phyloP scores from a whole-genome alignment of 225 moss, liverwort and hornwort species.

The Sphagnum contortum region DNA sequence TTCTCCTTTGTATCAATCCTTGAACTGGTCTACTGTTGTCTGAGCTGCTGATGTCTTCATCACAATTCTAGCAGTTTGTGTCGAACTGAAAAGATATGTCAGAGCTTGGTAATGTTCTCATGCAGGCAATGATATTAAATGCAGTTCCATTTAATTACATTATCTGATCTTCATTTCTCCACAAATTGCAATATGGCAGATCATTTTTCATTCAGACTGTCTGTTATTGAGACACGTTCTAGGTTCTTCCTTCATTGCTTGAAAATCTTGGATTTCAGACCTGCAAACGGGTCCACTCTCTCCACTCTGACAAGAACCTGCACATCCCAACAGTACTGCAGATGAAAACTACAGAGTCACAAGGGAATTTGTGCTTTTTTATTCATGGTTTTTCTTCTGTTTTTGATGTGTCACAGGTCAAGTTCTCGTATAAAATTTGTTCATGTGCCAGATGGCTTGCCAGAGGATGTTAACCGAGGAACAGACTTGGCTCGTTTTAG shows the following conservation, averaged over 20 bases:
- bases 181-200: too few relatives aligned
- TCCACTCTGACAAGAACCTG: too few relatives aligned
- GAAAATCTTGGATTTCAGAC: too few relatives aligned
- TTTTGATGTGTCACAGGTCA: background rate
- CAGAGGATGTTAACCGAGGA: conserved; percentile 1
- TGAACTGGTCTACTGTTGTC: background rate
- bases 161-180: too few relatives aligned
- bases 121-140: background rate
- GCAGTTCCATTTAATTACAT: background rate
- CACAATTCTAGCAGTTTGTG: too few relatives aligned
- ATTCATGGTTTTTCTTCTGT: too few relatives aligned
- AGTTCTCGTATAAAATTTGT: conserved; percentile 10
- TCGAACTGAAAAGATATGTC: too few relatives aligned
- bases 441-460: conserved; percentile 8
- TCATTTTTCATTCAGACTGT: too few relatives aligned
- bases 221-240: too few relatives aligned
- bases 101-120: background rate
- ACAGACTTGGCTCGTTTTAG: conserved; percentile 1
- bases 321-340: too few relatives aligned
- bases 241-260: too few relatives aligned
- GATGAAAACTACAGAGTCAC: conserved; percentile 6
- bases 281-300: too few relatives aligned
- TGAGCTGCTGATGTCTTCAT: background rate
- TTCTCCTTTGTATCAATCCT: background rate
- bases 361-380: conserved; percentile 1